These are phyloP conservation scores for Botrytis hyacinthi DNA, from an alignment of 2,329 filamentous ascomycete species.

Conservation along the genomic window DNA sequence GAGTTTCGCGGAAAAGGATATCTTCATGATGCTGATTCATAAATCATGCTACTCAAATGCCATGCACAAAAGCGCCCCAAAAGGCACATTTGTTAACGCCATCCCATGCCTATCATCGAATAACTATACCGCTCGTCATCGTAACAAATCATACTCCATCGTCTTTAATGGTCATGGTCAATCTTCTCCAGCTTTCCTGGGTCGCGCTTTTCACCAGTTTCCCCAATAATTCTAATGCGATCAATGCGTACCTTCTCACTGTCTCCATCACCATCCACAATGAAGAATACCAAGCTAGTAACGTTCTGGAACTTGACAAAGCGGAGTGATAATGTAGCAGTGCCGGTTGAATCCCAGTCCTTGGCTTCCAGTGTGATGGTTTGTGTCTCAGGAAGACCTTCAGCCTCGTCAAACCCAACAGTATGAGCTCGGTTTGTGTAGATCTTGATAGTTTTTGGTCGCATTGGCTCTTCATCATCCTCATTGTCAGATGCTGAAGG, in stretches of 20 bases:
- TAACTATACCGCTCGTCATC: constrained; percentile 15
- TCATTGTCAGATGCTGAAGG: constrained; percentile 56
- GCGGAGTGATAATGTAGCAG: constrained; percentile 69
- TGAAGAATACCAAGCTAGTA: constrained; percentile 80
- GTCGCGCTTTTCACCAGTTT: constrained; percentile 85
- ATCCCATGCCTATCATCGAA: constrained; percentile 21
- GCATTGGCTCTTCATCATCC: constrained; percentile 73
- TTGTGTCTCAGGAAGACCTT: constrained; percentile 80
- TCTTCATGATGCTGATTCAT: constrained; percentile 2
- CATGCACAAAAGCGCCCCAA: constrained; percentile 17
- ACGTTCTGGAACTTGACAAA: constrained; percentile 99
- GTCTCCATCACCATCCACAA: constrained; percentile 80
- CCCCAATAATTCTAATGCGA: constrained; percentile 76
- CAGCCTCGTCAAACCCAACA: constrained; percentile 91
- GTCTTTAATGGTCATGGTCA: constrained; percentile 66
- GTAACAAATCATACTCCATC: constrained; percentile 19
- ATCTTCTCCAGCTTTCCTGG: constrained; percentile 97
- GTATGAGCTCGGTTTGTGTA: constrained; percentile 89
- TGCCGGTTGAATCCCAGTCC: constrained; percentile 81
- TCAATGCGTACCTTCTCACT: constrained; percentile 84
- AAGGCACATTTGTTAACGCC: constrained; percentile 29
- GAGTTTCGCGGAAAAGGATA: background rate
- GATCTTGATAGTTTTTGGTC: constrained; percentile 78
- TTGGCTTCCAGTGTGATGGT: constrained; percentile 67
- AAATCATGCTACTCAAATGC: background rate